phyloP scores from a whole-genome alignment of 139 green algal species.

The Chlamydomonas eustigma region DNA sequence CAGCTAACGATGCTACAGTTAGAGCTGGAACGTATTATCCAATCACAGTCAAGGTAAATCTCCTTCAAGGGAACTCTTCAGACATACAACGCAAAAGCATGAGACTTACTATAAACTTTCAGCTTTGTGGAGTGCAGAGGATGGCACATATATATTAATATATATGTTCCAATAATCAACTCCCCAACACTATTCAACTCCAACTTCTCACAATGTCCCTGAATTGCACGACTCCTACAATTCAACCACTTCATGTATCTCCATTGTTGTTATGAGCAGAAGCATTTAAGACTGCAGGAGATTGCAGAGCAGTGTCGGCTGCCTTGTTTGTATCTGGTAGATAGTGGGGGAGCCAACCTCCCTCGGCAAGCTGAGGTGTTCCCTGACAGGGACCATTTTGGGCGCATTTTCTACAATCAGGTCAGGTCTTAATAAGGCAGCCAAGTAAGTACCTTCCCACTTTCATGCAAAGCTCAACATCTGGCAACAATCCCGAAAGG shows the following conservation, averaged over 20 bases:
- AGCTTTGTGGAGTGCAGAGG: no score
- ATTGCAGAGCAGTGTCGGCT: conserved; percentile 78
- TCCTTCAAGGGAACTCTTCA: not conserved
- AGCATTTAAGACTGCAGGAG: conserved; percentile 90
- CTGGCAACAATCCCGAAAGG: no score
- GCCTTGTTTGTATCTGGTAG: conserved; percentile 93
- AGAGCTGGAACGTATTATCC: conserved; percentile 94
- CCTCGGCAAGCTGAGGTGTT: conserved; percentile 89
- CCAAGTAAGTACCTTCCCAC: not conserved
- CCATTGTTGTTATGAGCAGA: no score
- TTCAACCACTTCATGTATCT: no score
- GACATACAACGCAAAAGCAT: no score
- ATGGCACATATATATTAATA: no score
- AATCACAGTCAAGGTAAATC: conserved; percentile 78
- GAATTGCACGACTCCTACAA: no score
- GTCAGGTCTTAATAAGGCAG: conserved; percentile 4
- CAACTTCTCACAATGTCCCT: no score
- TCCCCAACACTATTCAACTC: no score
- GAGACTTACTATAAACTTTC: no score
- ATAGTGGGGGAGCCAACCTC: conserved; percentile 88
- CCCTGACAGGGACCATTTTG: conserved; percentile 91
- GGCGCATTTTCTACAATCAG: conserved; percentile 88
- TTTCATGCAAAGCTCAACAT: no score
- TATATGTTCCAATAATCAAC: no score
- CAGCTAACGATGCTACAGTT: conserved; percentile 92